Evolutionary conservation across 768 basidiomycete species (phyloP), one percentile per base, ranked within the genome.

Genomic region (Rossbeevera mucosa): DNA sequence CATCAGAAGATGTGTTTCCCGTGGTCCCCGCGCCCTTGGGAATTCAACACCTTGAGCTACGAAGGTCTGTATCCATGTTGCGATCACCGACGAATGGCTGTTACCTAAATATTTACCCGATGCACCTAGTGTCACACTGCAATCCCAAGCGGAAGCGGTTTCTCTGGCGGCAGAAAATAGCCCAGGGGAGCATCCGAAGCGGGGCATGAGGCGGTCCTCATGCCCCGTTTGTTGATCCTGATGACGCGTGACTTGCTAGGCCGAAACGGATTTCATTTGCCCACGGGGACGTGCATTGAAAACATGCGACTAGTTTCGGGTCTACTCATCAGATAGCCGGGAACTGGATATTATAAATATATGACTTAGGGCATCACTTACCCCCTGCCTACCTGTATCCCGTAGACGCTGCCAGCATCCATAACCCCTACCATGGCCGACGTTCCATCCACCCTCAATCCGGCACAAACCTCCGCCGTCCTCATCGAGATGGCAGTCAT

Each of bases 401-500:
- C 29, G 21, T 30, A 47, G 48, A 46, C 51, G n/a, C 31, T 26
- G 9, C 40, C 26, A 6, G n/a, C n/a, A 14, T 22, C 36, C 30
- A 18, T 30, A 47, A 48, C 30, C 18, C 45, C 36, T 26, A 58
- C 52, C 36, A 61, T 61, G 61, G 48, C 61, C 2, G 57, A 65
- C 21, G 42, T 61, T 18, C 68, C 74, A 36, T 74, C 70, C 57
- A 86, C 83, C 30, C 73, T 86, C 59, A 79, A 71, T 57, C 84
- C 83, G 33, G 71, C 72, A 9, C 72, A 81, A 63, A 84, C 86
- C 26, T 80, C 86, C 26, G 73, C 69, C 8, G 65, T 65, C 47
- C 74, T 88, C 67, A 73, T 89, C 54, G 72, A 84, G 58, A 60
- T 71, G 44, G 83, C 78, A 33, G 72, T 86, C 22, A 65, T 62